phyloP scores from a whole-genome alignment of 1,284 basidiomycete species.

The Ceratobasidium sp. region DNA sequence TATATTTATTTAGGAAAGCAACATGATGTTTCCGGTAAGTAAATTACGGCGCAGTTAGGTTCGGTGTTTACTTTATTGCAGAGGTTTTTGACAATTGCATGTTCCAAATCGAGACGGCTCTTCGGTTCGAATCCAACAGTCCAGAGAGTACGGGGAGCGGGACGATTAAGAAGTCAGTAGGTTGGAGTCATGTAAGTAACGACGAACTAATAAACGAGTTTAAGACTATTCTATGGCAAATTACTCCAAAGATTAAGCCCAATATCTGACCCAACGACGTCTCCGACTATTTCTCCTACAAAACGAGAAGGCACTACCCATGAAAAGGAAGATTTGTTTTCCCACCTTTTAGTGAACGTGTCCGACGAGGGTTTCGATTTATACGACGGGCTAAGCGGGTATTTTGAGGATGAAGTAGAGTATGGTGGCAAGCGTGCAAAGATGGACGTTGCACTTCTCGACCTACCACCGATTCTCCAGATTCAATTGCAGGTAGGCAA shows the following conservation, averaged over 20 bases:
- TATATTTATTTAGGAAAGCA: constrained; percentile 73
- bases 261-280: constrained; percentile 51
- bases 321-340: constrained; percentile 91
- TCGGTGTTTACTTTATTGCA: neutral
- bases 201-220: constrained; percentile 20
- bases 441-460: constrained; percentile 87
- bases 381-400: constrained; percentile 89
- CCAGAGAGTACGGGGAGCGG: constrained; percentile 50
- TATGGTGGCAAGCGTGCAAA: constrained; percentile 85
- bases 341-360: constrained; percentile 93
- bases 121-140: constrained; percentile 68
- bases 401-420: constrained; percentile 91
- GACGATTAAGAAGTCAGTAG: constrained; percentile 69
- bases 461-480: constrained; percentile 90
- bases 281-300: constrained; percentile 51
- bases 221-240: constrained; percentile 87
- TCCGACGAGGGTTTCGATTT: constrained; percentile 84
- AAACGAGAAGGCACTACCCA: constrained; percentile 64
- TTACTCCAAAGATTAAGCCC: constrained; percentile 77
- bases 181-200: constrained; percentile 17
- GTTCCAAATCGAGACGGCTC: constrained; percentile 95
- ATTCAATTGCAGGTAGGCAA: constrained; percentile 79
- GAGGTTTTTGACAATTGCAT: constrained; percentile 99
- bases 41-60: too few relatives aligned
- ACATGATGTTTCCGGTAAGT: constrained; percentile 81